Percentiles rank a stretch among this genome's conserved stretches.
Conservation (phyloP, 129 eudicot genomes). For the Pseudognaphalium luteoalbum region DNA sequence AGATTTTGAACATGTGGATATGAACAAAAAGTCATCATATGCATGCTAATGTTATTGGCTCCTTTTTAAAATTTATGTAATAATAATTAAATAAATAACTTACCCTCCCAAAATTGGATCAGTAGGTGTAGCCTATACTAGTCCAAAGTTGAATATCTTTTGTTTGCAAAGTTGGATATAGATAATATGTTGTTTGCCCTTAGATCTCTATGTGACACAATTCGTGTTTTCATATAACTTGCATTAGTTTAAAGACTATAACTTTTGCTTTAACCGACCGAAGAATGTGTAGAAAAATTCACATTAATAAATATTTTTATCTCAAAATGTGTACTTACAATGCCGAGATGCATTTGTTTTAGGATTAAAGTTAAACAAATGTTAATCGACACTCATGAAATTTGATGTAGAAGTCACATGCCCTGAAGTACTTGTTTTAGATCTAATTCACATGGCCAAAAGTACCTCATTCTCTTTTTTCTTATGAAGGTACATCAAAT, state of each 20-base stretch:
- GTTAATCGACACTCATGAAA: neutral
- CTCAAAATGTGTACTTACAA: neutral
- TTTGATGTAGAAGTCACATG: conserved; percentile 26
- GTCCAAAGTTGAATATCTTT: conserved; percentile 2
- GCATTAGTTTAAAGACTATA: neutral
- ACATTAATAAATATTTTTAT: no score
- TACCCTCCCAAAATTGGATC: neutral
- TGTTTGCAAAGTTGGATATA: neutral
- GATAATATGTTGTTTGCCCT: neutral
- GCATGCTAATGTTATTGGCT: neutral
- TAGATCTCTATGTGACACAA: neutral
- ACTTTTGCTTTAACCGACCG: no score
- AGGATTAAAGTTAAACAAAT: neutral
- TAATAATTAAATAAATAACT: neutral
- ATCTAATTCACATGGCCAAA: conserved; percentile 27
- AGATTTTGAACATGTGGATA: conserved; percentile 33
- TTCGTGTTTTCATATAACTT: neutral
- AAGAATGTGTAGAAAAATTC: no score
- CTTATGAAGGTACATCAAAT: conserved; percentile 12
- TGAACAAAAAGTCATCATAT: neutral
- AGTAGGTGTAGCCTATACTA: neutral
- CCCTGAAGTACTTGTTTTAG: neutral
- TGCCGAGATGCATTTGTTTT: neutral
- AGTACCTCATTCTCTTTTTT: conserved; percentile 19
- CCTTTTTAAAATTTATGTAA: no score